A percentile compares a stretch with the other conserved stretches of the same genome.
phyloP scores from a whole-genome alignment of 1,139 yeast species.

The Nakaseomyces bracarensis region DNA sequence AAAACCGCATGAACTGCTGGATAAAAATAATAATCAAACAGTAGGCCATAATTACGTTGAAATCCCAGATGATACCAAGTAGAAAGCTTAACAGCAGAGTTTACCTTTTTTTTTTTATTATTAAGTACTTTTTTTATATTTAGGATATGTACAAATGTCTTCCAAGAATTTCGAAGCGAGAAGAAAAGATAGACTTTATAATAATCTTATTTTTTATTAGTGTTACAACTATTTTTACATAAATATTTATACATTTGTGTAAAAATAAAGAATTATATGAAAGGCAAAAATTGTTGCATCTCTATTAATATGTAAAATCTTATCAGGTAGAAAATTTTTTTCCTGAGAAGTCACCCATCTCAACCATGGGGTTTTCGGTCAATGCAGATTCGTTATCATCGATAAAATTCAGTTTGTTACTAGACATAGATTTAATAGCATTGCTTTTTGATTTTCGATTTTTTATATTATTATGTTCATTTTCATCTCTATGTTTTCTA shows the following conservation, averaged over 20 bases:
- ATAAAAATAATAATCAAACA: background rate
- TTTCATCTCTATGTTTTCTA: constrained; percentile 8
- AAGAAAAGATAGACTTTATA: constrained; percentile 8
- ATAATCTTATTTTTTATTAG: background rate
- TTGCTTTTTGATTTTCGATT: background rate
- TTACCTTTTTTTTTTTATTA: background rate
- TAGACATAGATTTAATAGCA: background rate
- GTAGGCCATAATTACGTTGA: constrained; percentile 1
- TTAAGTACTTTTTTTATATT: no score
- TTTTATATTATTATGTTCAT: background rate
- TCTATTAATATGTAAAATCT: no score
- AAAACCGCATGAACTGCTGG: constrained; percentile 1
- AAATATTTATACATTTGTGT: background rate
- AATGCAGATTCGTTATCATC: constrained; percentile 7
- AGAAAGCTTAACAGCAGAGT: background rate
- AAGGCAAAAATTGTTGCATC: no score
- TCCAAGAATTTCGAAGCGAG: no score
- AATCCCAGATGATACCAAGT: background rate
- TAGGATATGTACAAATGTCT: no score
- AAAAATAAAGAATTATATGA: background rate
- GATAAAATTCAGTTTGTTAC: constrained; percentile 14
- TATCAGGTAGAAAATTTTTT: background rate
- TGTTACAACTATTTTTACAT: constrained; percentile 1
- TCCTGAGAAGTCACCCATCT: constrained; percentile 13
- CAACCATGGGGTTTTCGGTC: constrained; percentile 9